phyloP scores from a whole-genome alignment of 768 basidiomycete genomes.

The Amanita inopinata region DNA sequence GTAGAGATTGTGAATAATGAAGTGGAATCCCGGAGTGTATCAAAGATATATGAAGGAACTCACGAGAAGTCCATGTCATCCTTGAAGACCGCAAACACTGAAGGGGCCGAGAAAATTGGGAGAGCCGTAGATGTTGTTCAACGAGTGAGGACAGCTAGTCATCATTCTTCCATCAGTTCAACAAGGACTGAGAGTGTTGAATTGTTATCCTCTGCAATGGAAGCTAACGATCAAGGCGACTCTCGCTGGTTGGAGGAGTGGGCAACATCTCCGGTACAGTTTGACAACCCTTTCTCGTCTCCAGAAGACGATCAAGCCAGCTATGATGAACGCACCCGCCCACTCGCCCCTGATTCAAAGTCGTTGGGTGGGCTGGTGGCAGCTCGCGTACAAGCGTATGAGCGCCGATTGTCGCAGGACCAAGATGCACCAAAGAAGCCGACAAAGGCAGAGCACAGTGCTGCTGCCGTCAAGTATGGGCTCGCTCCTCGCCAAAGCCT shows the following conservation, averaged over 20 bases:
- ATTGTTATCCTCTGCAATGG: conserved; percentile 10
- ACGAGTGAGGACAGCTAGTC: conserved; percentile 27
- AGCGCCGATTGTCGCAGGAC: conserved; percentile 48
- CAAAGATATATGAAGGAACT: not conserved
- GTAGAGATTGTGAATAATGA: conserved; percentile 4
- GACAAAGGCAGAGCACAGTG: conserved; percentile 30
- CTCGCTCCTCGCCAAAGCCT: conserved; percentile 53
- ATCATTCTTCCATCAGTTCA: conserved; percentile 21
- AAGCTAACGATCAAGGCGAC: not conserved
- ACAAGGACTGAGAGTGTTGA: conserved; percentile 22
- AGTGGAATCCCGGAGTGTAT: not conserved
- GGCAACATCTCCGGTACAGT: conserved; percentile 1
- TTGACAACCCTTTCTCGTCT: not conserved
- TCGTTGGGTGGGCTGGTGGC: conserved; percentile 29
- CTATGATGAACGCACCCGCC: not conserved
- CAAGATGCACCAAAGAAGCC: conserved; percentile 23
- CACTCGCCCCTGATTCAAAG: conserved; percentile 11
- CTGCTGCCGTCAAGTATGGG: conserved; percentile 46
- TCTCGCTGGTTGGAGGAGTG: not conserved
- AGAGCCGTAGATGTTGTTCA: conserved; percentile 65
- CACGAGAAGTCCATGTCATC: conserved; percentile 40
- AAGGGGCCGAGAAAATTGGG: conserved; percentile 55
- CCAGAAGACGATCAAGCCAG: not conserved
- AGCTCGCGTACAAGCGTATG: conserved; percentile 45
- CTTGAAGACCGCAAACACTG: conserved; percentile 57